Evolutionary conservation across 768 basidiomycete genomes (phyloP).

Genomic region (Calocera cornea): DNA sequence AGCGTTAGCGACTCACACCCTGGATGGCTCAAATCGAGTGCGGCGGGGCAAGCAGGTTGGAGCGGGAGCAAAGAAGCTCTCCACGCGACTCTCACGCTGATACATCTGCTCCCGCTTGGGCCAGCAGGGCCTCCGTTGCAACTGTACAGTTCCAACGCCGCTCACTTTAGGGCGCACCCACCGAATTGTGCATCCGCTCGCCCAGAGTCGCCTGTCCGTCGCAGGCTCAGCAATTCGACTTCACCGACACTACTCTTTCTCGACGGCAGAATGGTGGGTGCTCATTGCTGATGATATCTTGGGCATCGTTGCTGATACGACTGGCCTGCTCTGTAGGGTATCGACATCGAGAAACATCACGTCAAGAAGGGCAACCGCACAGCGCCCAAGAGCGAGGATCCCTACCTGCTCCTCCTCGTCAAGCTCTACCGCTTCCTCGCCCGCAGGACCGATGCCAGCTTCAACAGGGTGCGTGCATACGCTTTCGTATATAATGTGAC

Average conservation of each 20-base stretch:
- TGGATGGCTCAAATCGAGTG: not conserved
- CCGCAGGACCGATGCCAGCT: conserved; percentile 84
- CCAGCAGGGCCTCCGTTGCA: not conserved
- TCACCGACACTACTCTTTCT: conserved; percentile 5
- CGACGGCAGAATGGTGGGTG: conserved; percentile 12
- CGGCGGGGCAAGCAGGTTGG: not conserved
- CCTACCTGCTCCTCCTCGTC: conserved; percentile 93
- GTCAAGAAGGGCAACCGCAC: conserved; percentile 94
- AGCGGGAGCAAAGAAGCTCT: not conserved
- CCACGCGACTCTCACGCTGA: not conserved
- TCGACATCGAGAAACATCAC: conserved; percentile 91
- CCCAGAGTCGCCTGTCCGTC: not conserved
- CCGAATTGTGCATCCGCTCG: not conserved
- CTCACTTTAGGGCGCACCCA: conserved; percentile 1
- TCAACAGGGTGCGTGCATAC: conserved; percentile 65
- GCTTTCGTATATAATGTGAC: not conserved
- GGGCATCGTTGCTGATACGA: not conserved
- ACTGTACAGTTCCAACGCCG: conserved; percentile 1
- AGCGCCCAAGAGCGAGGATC: conserved; percentile 97
- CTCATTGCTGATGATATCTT: not conserved
- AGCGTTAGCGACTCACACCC: not conserved
- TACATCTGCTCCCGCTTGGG: not conserved
- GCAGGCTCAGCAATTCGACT: not conserved
- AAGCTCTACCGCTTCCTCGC: conserved; percentile 99
- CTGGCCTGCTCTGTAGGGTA: conserved; percentile 48